These are phyloP conservation scores for Benincasa hispida DNA, from an alignment of 306 rosid genomes.

Conservation along the genomic window DNA sequence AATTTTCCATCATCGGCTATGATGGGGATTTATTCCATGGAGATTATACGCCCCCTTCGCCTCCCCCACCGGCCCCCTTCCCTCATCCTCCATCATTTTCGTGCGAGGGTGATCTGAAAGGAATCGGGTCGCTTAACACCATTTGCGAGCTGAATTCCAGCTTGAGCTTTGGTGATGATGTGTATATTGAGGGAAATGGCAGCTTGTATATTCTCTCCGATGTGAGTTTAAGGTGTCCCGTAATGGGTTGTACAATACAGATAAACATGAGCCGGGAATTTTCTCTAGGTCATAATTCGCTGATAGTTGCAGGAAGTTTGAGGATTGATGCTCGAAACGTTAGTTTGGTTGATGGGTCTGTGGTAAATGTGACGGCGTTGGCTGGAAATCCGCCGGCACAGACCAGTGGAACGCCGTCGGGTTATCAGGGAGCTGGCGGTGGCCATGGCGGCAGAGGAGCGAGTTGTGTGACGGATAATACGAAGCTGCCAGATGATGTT, in stretches of 20 bases:
- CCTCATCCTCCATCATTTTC: slow-evolving; percentile 74
- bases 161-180: slow-evolving; percentile 36
- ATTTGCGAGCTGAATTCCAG: slow-evolving; percentile 56
- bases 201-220: slow-evolving; percentile 47
- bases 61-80: slow-evolving; percentile 65
- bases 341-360: slow-evolving; percentile 26
- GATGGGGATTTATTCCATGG: slow-evolving; percentile 35
- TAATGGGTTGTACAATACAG: slow-evolving; percentile 49
- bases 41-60: slow-evolving; percentile 82
- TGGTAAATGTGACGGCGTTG: slow-evolving; percentile 46
- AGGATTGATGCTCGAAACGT: slow-evolving; percentile 23
- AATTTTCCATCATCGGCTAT: slow-evolving; percentile 36
- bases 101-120: slow-evolving; percentile 53
- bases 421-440: slow-evolving; percentile 81
- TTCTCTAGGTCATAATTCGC: slow-evolving; percentile 32
- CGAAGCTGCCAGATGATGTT: slow-evolving; percentile 81
- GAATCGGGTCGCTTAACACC: slow-evolving; percentile 56
- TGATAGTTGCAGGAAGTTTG: slow-evolving; percentile 27
- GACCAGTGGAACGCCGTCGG: slow-evolving; percentile 83
- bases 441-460: slow-evolving; percentile 99
- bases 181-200: slow-evolving; percentile 72
- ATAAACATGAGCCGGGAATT: slow-evolving; percentile 55
- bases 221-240: slow-evolving; percentile 54
- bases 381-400: slow-evolving; percentile 74
- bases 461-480: slow-evolving; percentile 64